Conservation (phyloP, 192 early-diverging fungal species). For the Coemansia sp. region DNA sequence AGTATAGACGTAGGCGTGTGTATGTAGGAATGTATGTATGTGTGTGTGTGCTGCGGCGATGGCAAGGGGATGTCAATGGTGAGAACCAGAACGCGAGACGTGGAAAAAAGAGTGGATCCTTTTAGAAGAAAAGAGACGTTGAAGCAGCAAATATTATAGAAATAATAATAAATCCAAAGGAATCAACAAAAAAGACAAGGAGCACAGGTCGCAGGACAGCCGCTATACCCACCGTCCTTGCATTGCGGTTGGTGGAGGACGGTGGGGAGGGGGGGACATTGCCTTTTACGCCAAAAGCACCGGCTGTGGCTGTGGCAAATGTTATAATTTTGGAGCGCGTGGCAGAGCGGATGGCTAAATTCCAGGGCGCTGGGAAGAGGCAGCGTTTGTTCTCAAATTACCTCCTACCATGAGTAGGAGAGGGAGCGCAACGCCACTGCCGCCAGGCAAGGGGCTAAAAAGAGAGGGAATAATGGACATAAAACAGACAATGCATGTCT, state of each 20-base stretch:
- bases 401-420: no score
- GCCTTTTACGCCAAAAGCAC: not conserved
- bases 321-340: not conserved
- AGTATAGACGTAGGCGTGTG: not conserved
- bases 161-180: not conserved
- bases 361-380: constrained; percentile 1
- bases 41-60: constrained; percentile 2
- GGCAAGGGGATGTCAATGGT: not conserved
- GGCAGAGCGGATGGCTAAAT: not conserved
- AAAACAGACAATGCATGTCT: not conserved
- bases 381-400: not conserved
- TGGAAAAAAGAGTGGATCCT: not conserved
- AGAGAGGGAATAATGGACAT: not conserved
- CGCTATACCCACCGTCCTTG: not conserved
- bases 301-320: not conserved
- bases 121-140: constrained; percentile 1
- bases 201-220: constrained; percentile 9
- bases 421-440: not conserved
- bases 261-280: not conserved
- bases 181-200: not conserved
- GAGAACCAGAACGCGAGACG: not conserved
- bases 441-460: no score
- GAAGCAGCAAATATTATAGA: not conserved
- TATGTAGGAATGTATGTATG: no score
- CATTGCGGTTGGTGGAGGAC: not conserved